phyloP scores from a whole-genome alignment of 2,329 filamentous ascomycete species.

The Epichloe coenophiala region DNA sequence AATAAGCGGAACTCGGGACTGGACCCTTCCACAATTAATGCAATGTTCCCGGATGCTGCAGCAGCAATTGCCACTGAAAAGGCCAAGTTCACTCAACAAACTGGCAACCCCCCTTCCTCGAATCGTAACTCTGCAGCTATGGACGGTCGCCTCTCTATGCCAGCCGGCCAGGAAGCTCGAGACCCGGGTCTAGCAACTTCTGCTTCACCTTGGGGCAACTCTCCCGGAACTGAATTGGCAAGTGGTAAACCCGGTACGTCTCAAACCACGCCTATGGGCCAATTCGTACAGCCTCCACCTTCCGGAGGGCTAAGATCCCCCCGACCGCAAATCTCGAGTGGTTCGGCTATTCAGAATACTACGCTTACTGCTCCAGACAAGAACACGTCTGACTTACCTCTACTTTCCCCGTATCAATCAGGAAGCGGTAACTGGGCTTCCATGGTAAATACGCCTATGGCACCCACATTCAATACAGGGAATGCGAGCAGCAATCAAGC shows the following conservation, averaged over 20 bases:
- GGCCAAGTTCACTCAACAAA: constrained; percentile 92
- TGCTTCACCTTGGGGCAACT: constrained; percentile 62
- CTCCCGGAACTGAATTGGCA: constrained; percentile 35
- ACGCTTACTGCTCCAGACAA: constrained; percentile 61
- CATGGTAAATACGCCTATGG: constrained; percentile 96
- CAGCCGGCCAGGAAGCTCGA: constrained; percentile 32
- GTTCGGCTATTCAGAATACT: constrained; percentile 66
- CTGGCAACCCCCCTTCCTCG: constrained; percentile 80
- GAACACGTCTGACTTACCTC: constrained; percentile 55
- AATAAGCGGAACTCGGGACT: constrained; percentile 91
- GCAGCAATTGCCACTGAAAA: constrained; percentile 98
- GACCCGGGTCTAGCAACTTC: constrained; percentile 13
- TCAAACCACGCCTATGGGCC: constrained; percentile 70
- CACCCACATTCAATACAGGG: constrained; percentile 58
- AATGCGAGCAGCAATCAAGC: constrained; percentile 54
- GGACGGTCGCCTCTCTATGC: constrained; percentile 64
- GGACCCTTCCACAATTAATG: constrained; percentile 85
- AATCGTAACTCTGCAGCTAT: constrained; percentile 82
- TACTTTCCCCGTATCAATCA: constrained; percentile 72
- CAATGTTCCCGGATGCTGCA: constrained; percentile 97
- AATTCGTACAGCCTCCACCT: constrained; percentile 75
- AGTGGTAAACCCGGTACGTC: constrained; percentile 64
- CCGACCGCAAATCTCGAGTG: constrained; percentile 53
- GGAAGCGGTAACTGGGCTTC: constrained; percentile 93
- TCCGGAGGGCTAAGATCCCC: constrained; percentile 63